Evolutionary conservation across 2,329 filamentous ascomycete genomes (phyloP), one percentile per base, ranked within the genome.

Genomic region (Ophiostoma perfectum): DNA sequence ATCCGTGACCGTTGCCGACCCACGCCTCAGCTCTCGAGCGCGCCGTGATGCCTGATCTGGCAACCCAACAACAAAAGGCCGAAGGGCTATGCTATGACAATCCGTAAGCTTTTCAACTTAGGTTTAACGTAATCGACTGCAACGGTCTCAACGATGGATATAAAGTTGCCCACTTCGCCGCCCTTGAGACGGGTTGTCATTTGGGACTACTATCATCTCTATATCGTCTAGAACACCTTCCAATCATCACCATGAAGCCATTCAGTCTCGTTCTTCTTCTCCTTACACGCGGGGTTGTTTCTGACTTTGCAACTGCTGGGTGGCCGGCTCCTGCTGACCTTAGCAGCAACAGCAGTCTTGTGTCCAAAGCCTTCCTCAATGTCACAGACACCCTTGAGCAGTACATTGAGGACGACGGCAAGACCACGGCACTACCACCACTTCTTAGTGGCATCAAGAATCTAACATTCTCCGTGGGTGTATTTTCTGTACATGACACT

Each of bases 11-110:
- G 49, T 55, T 55, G 18, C 2, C n/a, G 27, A 27, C 49, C 5
- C 27, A 3, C 49, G 49, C 49, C 49, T 55, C 49, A 55, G 27
- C n/a, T 55, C n/a, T 27, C 7, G 7, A 55, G 49, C 49, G 49
- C 49, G 11, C 49, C 18, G 49, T 55, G 49, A 55, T 55, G 49
- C 49, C 49, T 18, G 49, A 55, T 55, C 49, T 55, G 49, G 49
- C 49, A 27, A 27, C 49, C 27, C 27, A 27, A 3, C 8, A 27
- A 27, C 49, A 27, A 55, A 27, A 27, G 6, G 49, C n/a, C n/a
- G 18, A 18, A 27, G 9, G 12, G 8, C 18, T 18, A 9, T 27
- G n/a, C 49, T 55, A 27, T 27, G 4, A 11, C 7, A 11, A 9
- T 3, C 18, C 27, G 7, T 27, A 7, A 55, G n/a, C n/a, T 27